Evolutionary conservation across 179 eudicot species (phyloP), one percentile per base, ranked within the genome.

Genomic region (Beta lomatogona): DNA sequence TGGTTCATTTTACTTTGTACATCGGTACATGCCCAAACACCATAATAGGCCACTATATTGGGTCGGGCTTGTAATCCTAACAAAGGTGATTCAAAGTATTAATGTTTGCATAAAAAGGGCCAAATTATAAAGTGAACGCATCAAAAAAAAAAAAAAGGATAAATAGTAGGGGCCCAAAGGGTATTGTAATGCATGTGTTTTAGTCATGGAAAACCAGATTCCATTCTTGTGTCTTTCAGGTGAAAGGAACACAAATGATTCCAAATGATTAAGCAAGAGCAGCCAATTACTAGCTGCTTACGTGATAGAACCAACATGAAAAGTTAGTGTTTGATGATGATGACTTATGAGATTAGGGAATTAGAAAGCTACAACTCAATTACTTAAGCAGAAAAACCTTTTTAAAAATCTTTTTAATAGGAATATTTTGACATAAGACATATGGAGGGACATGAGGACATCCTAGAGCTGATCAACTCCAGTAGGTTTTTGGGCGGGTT

Each of bases 251-350:
- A 59, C 11, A 19, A 31, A 25, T 60, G 53, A 77, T 82, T 58
- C 54, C 9, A 53, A 58, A 76, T 76, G 6, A 75, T 75, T 61
- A 50, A 45, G 8, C 19, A 48, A 55, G 15, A 77, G 48, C 78
- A 77, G 44, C 71, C 57, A 77, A 77, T 77, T 10, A 77, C 19
- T 25, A n/a, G 41, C 18, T 48, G 71, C 70, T n/a, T 77, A 77
- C 25, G n/a, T 77, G 79, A 63, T 63, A n/a, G 58, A 77, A 48
- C 63, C 55, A 41, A 75, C 68, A 18, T 8, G 18, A 77, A 16
- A 77, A 8, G n/a, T 25, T 63, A 6, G 52, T 75, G 28, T 61
- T 73, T 21, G 6, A 74, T 11, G 60, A 46, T 54, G 25, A 70
- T 79, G 48, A 59, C 41, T 46, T n/a, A 55, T 79, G 22, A 67